These are phyloP conservation scores for Teratosphaeria nubilosa DNA, from an alignment of 2,329 filamentous ascomycete genomes.

Conservation along the genomic window DNA sequence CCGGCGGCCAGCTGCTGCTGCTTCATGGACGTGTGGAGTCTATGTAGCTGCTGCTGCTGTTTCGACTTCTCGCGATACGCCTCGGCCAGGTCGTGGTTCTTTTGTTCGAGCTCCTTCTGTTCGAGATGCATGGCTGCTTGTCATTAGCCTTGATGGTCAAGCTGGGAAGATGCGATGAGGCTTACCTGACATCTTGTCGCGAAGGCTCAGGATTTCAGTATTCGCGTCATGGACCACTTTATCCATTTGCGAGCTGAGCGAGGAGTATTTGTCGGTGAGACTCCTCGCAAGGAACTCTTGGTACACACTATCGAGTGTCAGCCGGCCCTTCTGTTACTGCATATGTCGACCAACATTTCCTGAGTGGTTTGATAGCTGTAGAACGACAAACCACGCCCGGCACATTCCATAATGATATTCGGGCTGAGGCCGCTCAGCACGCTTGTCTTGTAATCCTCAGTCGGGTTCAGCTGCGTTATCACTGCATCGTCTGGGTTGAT, in stretches of 20 bases:
- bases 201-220: constrained; percentile 55
- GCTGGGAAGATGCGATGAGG: not conserved
- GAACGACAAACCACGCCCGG: constrained; percentile 66
- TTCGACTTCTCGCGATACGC: constrained; percentile 61
- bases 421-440: constrained; percentile 76
- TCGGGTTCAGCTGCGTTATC: constrained; percentile 60
- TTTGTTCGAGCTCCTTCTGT: constrained; percentile 54
- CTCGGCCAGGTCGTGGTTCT: constrained; percentile 60
- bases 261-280: constrained; percentile 60
- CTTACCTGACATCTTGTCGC: constrained; percentile 54
- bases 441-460: constrained; percentile 83
- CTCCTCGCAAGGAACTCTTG: constrained; percentile 65
- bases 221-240: constrained; percentile 68
- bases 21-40: constrained; percentile 48
- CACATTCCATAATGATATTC: constrained; percentile 75
- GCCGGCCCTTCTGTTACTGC: not conserved
- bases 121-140: constrained; percentile 44
- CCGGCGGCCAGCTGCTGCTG: constrained; percentile 44
- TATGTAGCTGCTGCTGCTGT: constrained; percentile 58
- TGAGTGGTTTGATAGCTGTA: constrained; percentile 81
- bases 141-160: constrained; percentile 3
- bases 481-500: constrained; percentile 65
- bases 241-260: constrained; percentile 57
- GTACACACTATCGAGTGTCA: constrained; percentile 48
- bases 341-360: constrained; percentile 53